Base-by-base conservation (phyloP, 345 rosid species). In the Erucastrum elatum region DNA sequence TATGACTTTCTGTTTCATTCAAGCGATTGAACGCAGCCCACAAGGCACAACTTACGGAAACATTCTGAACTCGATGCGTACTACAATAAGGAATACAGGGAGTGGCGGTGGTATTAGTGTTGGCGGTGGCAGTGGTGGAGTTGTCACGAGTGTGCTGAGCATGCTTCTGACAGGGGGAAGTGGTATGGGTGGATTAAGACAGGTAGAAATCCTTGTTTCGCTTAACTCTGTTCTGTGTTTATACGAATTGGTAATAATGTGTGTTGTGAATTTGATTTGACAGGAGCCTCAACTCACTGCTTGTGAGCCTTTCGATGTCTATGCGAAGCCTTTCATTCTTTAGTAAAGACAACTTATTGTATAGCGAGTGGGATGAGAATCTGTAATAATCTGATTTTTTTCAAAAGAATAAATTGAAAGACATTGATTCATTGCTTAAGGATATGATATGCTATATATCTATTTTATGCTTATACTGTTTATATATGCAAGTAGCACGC, bases 201-300 rank as follows among this genome's bases (percentile, higher is more conserved):
- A 94, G 91, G 95, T 94, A 59, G 1, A n/a, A 16, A 49, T n/a
- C 29, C 68, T 49, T 75, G 44, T 44, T 26, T 58, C 17, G n/a
- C 56, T 21, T 11, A 4, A 13, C 4, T 27, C 4, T 49, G 8
- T 49, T 49, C 11, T 30, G 0, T 70, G 25, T n/a, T 33, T 62
- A 30, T 70, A 58, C 70, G 13, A 15, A 44, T 21, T 51, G 72
- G 29, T 53, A 75, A 65, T 76, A 35, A 15, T 33, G 15, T 2
- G 25, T 49, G 59, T 51, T 29, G 27, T 34, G 29, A 6, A 55
- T 71, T 35, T 66, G 66, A 29, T 29, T 49, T 68, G 30, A 79
- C 90, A 90, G 98, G 97, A 89, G 82, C 94, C 96, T 2, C 96
- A 91, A 55, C 79, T 94, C 37, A 91, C 97, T 33, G 83, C 98